phyloP scores from a whole-genome alignment of 176 grass and related monocot species.

The Sorghum bicolor region Sorghum_bicolor_NCBIv3 NC_012870.2:7230001-7230500 shows the following conservation, averaged over 20 bases:
- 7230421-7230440: too few species aligned
- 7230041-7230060: neutral
- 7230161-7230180: constrained; percentile 96
- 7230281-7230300: neutral
- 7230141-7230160: neutral
- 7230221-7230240: neutral
- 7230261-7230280: neutral
- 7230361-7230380: too few species aligned
- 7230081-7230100: neutral
- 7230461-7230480: too few species aligned
- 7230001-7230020: constrained; percentile 50
- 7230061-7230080: neutral
- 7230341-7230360: too few species aligned
- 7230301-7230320: too few species aligned
- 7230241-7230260: neutral
- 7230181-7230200: constrained; percentile 77
- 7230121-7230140: neutral
- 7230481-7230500: too few species aligned
- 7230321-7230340: too few species aligned
- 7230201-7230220: neutral
- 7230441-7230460: too few species aligned
- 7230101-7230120: neutral
- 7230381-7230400: too few species aligned
- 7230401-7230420: too few species aligned
- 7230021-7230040: neutral